These are phyloP conservation scores for Stachybotrys elegans DNA, from an alignment of 2,329 filamentous ascomycete genomes.

Conservation along the genomic window DNA sequence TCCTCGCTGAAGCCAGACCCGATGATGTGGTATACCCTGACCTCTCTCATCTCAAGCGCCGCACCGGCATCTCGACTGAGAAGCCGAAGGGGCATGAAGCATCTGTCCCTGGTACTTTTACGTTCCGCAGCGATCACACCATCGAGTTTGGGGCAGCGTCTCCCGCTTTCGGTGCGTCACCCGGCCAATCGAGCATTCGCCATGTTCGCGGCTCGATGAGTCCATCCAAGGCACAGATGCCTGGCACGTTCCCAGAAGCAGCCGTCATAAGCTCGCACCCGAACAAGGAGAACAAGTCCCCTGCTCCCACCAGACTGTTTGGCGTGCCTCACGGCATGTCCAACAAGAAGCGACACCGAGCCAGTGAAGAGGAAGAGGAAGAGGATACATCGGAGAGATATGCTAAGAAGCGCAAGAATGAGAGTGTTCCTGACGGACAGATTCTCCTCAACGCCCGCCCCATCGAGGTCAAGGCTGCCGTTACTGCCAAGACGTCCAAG, in stretches of 20 bases:
- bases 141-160: conserved; percentile 50
- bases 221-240: conserved; percentile 36
- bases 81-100: conserved; percentile 22
- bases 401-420: conserved; percentile 54
- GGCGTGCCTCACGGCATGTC: conserved; percentile 56
- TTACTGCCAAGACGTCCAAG: conserved; percentile 29
- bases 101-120: conserved; percentile 53
- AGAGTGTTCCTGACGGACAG: conserved; percentile 44
- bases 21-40: conserved; percentile 47
- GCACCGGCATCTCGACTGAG: conserved; percentile 19
- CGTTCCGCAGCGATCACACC: conserved; percentile 61
- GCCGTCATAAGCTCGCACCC: conserved; percentile 26
- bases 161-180: conserved; percentile 48
- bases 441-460: conserved; percentile 47
- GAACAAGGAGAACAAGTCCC: conserved; percentile 53
- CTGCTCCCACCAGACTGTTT: conserved; percentile 28
- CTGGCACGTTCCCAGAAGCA: conserved; percentile 47
- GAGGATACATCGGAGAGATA: conserved; percentile 42
- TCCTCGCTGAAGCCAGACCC: conserved; percentile 18
- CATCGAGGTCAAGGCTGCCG: conserved; percentile 25
- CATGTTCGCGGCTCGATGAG: conserved; percentile 50
- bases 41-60: conserved; percentile 36
- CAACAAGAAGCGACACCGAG: conserved; percentile 62
- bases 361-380: conserved; percentile 48
- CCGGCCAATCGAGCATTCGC: conserved; percentile 57